These are phyloP conservation scores for Solanum boliviense DNA, from an alignment of 257 asterid genomes.

Conservation along the genomic window DNA sequence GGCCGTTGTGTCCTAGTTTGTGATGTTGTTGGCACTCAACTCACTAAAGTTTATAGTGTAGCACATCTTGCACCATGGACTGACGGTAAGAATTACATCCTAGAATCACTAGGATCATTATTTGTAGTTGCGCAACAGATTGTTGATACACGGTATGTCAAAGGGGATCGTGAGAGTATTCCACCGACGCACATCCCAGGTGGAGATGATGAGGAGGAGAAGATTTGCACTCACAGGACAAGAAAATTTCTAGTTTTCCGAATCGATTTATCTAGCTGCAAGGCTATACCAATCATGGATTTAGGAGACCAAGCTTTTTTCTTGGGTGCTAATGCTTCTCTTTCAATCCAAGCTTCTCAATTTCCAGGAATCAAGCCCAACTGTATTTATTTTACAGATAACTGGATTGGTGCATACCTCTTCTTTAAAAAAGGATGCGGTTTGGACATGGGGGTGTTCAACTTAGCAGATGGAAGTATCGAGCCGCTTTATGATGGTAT, in stretches of 20 bases:
- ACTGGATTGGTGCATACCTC: not conserved
- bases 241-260: not conserved
- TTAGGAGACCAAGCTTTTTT: not conserved
- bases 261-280: not conserved
- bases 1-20: not conserved
- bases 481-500: not conserved
- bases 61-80: not conserved
- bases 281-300: not conserved
- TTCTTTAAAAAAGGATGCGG: not conserved
- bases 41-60: no score
- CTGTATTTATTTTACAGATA: not conserved
- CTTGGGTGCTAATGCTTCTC: not conserved
- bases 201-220: not conserved
- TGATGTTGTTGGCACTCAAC: not conserved
- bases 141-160: not conserved
- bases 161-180: not conserved
- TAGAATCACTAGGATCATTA: slow-evolving; percentile 1
- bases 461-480: not conserved
- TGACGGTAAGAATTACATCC: not conserved
- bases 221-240: not conserved
- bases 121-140: not conserved
- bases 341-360: not conserved
- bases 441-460: not conserved
- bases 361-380: not conserved
- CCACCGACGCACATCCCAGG: no score